Base-by-base conservation (phyloP, 108 stramenopile genomes). In the Parmales sp. region DNA sequence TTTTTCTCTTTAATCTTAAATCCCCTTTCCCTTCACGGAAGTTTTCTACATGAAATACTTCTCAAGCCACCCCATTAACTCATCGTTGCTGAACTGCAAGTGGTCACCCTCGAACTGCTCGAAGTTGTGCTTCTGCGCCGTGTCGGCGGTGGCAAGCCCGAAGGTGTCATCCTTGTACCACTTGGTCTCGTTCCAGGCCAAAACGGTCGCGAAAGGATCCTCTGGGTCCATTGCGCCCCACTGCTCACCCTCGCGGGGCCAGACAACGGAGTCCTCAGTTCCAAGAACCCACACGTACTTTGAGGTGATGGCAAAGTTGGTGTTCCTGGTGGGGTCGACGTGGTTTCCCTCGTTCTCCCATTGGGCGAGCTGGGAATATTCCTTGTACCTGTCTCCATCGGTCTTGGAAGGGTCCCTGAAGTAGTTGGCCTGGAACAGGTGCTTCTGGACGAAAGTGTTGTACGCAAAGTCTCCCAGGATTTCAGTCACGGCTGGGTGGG, bases 161-260 rank as follows among this genome's bases (percentile, higher is more conserved):
- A 90, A 90, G 64, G 74, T 63, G 73, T 90, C 85, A 38, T 76
- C 34, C 6, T 36, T 37, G 73, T 87, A 90, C 82, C 84, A 85
- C 45, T 76, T 67, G 38, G 86, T 87, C 48, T 87, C 72, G 28
- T 83, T 85, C 72, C 72, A 74, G 31, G 73, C 75, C 51, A 84
- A 65, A 16, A 87, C 64, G 19, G 50, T 25, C 11, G 65, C 43
- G 63, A 83, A 84, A 0, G 83, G 83, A 71, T 80, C 73, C 5
- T 69, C 37, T 18, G 77, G 69, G 65, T 87, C 80, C 1, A 82
- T 80, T 36, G 77, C 80, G 11, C 83, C 86, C 80, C 85, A 90
- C 38, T 83, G 83, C 46, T 87, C 89, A 44, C 86, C 84, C 70
- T 87, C 85, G 38, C 72, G 69, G 45, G 89, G 89, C 80, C 81